Evolutionary conservation across 139 green algal species (phyloP), one percentile per base, ranked within the genome.

Genomic region (Haematococcus sp.): DNA sequence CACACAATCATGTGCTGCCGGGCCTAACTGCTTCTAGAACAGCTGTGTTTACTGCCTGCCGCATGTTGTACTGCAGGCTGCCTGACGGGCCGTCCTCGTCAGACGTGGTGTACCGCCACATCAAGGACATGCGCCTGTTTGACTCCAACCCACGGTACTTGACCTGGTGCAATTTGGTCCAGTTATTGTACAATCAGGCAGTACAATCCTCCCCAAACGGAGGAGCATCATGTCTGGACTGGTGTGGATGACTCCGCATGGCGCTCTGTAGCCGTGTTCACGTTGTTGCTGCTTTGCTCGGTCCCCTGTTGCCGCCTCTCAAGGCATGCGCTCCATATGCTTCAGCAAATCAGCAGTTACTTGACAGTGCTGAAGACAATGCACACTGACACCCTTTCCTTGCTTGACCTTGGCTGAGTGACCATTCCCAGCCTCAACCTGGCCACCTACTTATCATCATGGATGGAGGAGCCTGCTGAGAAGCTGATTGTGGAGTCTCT

Each of bases 401-500:
- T 61, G 54, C 54, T 31, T 22, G 27, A 17, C 17, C 15, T 61
- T 61, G 25, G n/a, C n/a, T n/a, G n/a, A n/a, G n/a, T n/a, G n/a
- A n/a, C n/a, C n/a, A n/a, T n/a, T 17, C 40, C 11, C 61, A 52
- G 61, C 25, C 61, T 68, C 32, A 49, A 68, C 32, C 61, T 52
- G 17, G 31, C 30, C 9, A 46, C 30, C 9, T 51, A 68, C 61
- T 2, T 51, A 2, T 52, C 32, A 15, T 32, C 31, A 2, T 71
- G 40, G 64, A 59, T 71, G 64, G 64, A 58, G 64, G 23, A 33
- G 7, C 23, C 40, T 23, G 64, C 64, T 11, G n/a, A 30, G 23
- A 33, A 71, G 64, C 40, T 71, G 31, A 71, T 71, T 13, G 54
- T 59, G 64, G 64, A 71, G 22, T 9, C 23, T 3, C 64, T 71